Percentiles rank a stretch among this genome's conserved stretches.
These are phyloP conservation scores for Termitomyces sp. DNA, from an alignment of 768 basidiomycete species.

Conservation along the genomic window DNA sequence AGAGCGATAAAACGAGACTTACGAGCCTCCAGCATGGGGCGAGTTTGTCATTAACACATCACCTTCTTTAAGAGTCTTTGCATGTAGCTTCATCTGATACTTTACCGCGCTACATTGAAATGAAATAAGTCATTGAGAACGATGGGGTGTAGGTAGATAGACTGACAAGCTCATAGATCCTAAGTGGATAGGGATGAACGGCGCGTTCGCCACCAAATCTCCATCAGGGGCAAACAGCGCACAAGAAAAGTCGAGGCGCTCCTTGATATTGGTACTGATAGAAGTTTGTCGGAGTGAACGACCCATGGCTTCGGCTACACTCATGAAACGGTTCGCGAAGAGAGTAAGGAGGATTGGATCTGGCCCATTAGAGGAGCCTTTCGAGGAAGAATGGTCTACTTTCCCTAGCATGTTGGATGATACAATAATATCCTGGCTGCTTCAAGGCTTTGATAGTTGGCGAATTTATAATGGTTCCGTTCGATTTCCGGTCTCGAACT, in stretches of 20 bases:
- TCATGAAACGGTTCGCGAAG: constrained; percentile 97
- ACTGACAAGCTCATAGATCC: constrained; percentile 90
- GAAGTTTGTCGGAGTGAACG: constrained; percentile 85
- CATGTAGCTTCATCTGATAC: constrained; percentile 81
- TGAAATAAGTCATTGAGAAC: not conserved
- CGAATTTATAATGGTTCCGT: not conserved
- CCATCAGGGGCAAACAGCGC: constrained; percentile 95
- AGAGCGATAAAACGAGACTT: constrained; percentile 24
- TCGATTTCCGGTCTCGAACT: not conserved
- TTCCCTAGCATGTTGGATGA: not conserved
- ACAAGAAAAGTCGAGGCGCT: constrained; percentile 92
- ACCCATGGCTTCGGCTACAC: constrained; percentile 95
- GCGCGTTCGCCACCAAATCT: constrained; percentile 91
- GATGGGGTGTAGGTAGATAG: not conserved
- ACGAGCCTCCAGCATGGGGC: constrained; percentile 86
- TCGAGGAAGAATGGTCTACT: constrained; percentile 1
- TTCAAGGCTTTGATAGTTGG: not conserved
- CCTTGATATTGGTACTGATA: constrained; percentile 94
- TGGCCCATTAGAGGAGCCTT: constrained; percentile 38
- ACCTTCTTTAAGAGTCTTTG: constrained; percentile 71
- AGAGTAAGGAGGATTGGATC: constrained; percentile 88
- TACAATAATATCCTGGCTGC: not conserved
- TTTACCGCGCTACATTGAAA: constrained; percentile 61
- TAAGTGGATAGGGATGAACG: constrained; percentile 83
- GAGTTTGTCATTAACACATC: constrained; percentile 94